Base-by-base conservation (phyloP, 345 rosid genomes). In the Triadica sebifera region DNA sequence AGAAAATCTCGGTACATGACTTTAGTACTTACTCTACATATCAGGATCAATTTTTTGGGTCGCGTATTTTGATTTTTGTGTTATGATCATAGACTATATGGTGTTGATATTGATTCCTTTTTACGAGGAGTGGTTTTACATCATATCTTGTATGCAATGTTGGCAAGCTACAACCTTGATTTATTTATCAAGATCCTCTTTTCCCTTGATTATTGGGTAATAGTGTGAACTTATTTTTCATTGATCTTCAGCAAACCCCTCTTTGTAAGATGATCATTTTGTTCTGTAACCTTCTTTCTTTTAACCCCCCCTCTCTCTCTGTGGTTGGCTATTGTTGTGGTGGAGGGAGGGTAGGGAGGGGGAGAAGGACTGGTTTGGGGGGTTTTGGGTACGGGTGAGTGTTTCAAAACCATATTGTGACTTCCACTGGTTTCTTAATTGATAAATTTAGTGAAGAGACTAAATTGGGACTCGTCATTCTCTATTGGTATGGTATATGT, bases 1-100 rank as follows among this genome's bases (percentile, higher is more conserved):
- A 78, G 58, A 74, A 86, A 91, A 77, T 84, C 98, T 39, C 88
- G 92, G 98, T 94, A 81, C 2, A 46, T 39, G 43, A 47, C 25
- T 58, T 38, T 66, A 20, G 56, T 58, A 20, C 5, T 62, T 60
- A n/a, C 41, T 25, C 53, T 50, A 58, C 4, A 24, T 24, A 58
- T 58, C 12, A 58, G 37, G 47, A 43, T 43, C 13, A 24, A 7
- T 4, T 22, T n/a, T 20, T 58, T 20, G 12, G 15, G 16, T 46
- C 25, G 46, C 11, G 24, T 71, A 25, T 46, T 71, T 16, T 12
- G 16, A 17, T 46, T 41, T 60, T 12, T 45, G 9, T 15, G 45
- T 29, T 58, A 19, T 29, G n/a, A 22, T 60, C 22, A 25, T 37
- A 1, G 56, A 69, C 17, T 3, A 51, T 69, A 34, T 46, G 60